Percentiles rank a stretch among this genome's conserved stretches.
These are phyloP conservation scores for Ogataea dorogensis DNA, from an alignment of 805 yeast species.

Conservation along the genomic window DNA sequence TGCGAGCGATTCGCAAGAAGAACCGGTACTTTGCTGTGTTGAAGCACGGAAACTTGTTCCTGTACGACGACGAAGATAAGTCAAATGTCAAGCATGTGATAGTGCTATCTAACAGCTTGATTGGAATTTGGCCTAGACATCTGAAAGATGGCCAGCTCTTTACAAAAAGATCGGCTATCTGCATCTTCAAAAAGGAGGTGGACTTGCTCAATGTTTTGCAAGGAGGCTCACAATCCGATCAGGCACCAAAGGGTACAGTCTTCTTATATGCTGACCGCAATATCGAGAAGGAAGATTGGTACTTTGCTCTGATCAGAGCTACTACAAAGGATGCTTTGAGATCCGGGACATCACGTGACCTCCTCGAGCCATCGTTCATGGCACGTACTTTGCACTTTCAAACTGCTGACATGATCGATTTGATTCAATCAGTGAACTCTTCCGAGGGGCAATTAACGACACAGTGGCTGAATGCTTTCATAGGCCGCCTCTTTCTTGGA, in stretches of 20 bases:
- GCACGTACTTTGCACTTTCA: constrained; percentile 75
- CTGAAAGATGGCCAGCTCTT: constrained; percentile 75
- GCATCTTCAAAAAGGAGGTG: constrained; percentile 51
- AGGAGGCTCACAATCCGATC: constrained; percentile 23
- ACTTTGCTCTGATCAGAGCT: constrained; percentile 79
- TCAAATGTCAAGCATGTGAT: constrained; percentile 74
- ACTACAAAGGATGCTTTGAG: constrained; percentile 45
- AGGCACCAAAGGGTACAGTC: constrained; percentile 40
- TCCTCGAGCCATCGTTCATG: constrained; percentile 55
- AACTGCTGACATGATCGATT: constrained; percentile 66
- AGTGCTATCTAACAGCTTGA: constrained; percentile 66
- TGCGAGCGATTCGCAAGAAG: constrained; percentile 44
- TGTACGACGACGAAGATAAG: constrained; percentile 71
- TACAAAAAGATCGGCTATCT: constrained; percentile 76
- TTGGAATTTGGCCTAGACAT: constrained; percentile 82
- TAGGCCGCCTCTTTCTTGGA: constrained; percentile 80
- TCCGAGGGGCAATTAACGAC: constrained; percentile 81
- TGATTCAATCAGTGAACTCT: constrained; percentile 76
- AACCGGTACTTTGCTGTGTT: constrained; percentile 68
- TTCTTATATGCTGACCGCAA: constrained; percentile 77
- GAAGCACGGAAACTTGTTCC: constrained; percentile 83
- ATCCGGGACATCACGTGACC: constrained; percentile 26
- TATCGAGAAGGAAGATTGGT: constrained; percentile 89
- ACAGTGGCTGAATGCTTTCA: constrained; percentile 85
- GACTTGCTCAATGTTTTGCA: constrained; percentile 50